Percentiles rank a stretch among this genome's conserved stretches.
These are phyloP conservation scores for Podaxis rugospora DNA, from an alignment of 768 basidiomycete species.

Conservation along the genomic window DNA sequence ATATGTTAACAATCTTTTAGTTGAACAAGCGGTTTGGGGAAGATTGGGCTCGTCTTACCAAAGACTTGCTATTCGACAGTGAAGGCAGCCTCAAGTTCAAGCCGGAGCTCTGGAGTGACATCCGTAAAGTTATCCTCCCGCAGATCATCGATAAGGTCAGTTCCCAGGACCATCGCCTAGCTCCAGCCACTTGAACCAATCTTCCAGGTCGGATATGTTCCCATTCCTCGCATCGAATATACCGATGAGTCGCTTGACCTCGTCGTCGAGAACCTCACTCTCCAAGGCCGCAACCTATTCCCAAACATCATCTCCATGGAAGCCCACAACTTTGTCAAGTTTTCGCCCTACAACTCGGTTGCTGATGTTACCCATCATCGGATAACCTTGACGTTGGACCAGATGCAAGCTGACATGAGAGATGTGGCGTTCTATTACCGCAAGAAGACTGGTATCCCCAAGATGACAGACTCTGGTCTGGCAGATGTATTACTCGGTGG, in stretches of 20 bases:
- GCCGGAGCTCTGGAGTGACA: conserved; percentile 83
- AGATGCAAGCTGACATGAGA: conserved; percentile 92
- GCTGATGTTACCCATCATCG: conserved; percentile 64
- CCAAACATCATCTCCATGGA: conserved; percentile 74
- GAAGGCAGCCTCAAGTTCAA: conserved; percentile 90
- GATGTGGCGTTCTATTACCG: conserved; percentile 91
- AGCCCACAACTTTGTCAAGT: conserved; percentile 77
- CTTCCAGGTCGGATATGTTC: conserved; percentile 66
- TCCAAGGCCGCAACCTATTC: conserved; percentile 86
- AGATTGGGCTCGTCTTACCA: conserved; percentile 78
- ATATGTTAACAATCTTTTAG: conserved; percentile 15
- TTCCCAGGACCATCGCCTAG: neutral
- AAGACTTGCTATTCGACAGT: conserved; percentile 75
- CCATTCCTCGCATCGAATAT: conserved; percentile 94
- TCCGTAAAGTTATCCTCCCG: conserved; percentile 80
- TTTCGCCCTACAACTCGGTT: conserved; percentile 68
- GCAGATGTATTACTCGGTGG: conserved; percentile 87
- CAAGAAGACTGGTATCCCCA: conserved; percentile 81
- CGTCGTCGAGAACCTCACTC: conserved; percentile 89
- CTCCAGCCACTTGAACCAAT: neutral
- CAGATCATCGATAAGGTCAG: conserved; percentile 68
- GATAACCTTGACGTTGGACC: conserved; percentile 69
- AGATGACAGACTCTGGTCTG: conserved; percentile 75
- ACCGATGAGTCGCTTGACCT: conserved; percentile 83
- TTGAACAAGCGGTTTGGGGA: conserved; percentile 75